Evolutionary conservation across 164 flowering plant species (phyloP).

Genomic region (Hamamelis virginiana): DNA sequence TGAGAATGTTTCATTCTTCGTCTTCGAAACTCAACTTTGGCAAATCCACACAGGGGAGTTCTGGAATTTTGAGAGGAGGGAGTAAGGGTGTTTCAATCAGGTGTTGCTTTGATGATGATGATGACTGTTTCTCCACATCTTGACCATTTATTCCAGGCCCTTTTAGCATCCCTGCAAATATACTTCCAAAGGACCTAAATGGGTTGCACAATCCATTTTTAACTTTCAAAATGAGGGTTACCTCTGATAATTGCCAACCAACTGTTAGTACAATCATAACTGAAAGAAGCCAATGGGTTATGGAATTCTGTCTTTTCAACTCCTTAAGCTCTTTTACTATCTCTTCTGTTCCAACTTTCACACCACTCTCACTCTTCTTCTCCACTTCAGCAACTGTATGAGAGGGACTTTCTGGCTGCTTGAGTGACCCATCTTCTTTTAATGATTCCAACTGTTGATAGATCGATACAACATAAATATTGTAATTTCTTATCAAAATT

Average conservation of each 20-base stretch:
- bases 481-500: neutral
- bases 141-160: conserved; percentile 13
- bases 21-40: conserved; percentile 28
- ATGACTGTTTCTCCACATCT: conserved; percentile 8
- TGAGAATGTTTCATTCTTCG: neutral
- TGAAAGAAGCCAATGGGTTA: conserved; percentile 72
- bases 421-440: conserved; percentile 19
- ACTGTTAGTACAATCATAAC: conserved; percentile 55
- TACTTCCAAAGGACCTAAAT: conserved; percentile 41
- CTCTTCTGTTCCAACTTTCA: conserved; percentile 32
- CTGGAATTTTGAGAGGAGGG: conserved; percentile 41
- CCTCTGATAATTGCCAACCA: conserved; percentile 79
- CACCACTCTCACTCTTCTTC: conserved; percentile 7
- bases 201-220: conserved; percentile 59
- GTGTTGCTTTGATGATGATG: conserved; percentile 7
- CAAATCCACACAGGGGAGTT: conserved; percentile 38
- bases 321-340: conserved; percentile 56
- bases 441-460: conserved; percentile 45
- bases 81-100: conserved; percentile 12
- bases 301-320: conserved; percentile 59
- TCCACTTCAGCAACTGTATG: conserved; percentile 14
- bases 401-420: conserved; percentile 16
- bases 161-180: conserved; percentile 32
- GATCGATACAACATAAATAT: neutral
- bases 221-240: conserved; percentile 52